Conservation (phyloP, 2,329 filamentous ascomycete genomes). For the Trichoderma harzianum region DNA sequence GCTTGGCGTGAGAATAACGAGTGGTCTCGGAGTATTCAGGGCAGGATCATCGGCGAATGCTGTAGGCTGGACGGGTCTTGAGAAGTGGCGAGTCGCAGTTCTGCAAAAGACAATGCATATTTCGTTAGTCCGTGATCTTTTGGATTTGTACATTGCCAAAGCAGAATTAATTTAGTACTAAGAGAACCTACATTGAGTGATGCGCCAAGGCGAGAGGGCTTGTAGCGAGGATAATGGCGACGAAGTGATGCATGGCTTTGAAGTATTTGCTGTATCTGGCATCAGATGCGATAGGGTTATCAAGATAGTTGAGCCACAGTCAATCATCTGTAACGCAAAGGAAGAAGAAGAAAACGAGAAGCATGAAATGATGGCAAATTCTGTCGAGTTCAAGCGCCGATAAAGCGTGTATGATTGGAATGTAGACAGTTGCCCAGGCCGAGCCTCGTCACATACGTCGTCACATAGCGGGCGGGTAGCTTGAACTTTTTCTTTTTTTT, state of each 20-base stretch:
- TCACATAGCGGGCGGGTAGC: not conserved
- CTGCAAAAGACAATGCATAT: not conserved
- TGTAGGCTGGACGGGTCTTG: constrained; percentile 15
- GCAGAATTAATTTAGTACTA: not conserved
- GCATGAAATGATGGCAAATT: not conserved
- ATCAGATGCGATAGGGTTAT: not conserved
- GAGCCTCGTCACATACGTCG: constrained; percentile 9
- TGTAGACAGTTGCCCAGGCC: not conserved
- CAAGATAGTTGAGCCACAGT: not conserved
- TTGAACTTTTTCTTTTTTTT: not conserved
- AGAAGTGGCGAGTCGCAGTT: constrained; percentile 12
- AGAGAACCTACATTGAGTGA: not conserved
- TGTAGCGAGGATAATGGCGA: not conserved
- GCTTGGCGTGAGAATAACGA: not conserved
- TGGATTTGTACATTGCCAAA: not conserved
- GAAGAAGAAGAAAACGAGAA: not conserved
- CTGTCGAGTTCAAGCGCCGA: not conserved
- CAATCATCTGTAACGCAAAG: not conserved
- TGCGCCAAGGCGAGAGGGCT: not conserved
- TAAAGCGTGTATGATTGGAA: not conserved
- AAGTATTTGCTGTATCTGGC: not conserved
- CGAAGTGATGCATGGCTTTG: not conserved
- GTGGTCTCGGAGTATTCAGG: constrained; percentile 1
- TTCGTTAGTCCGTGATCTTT: not conserved
- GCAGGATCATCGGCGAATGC: not conserved